Base-by-base conservation (phyloP, 2,329 filamentous ascomycete species). In the Aureobasidium sp. region DNA sequence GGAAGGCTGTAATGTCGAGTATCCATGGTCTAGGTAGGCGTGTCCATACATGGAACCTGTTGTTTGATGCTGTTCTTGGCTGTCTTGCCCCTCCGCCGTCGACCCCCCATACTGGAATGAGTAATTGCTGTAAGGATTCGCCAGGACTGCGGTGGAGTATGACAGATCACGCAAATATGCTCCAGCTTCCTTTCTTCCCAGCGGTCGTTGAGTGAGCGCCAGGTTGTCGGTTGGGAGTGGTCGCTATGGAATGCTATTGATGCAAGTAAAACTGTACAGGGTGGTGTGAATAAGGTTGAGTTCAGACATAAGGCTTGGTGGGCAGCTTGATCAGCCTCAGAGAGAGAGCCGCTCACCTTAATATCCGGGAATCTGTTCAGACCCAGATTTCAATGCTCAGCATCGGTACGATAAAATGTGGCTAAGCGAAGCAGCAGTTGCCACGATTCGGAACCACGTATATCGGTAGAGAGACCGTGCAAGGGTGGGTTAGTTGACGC, bases 91-190 rank as follows among this genome's bases (percentile, higher is more conserved):
- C 10, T 54, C 42, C 5, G 29, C n/a, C 49, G 36, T 30, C 49
- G 50, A 41, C 25, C 30, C 27, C 47, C 49, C 59, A 48, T 55
- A 55, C 11, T 48, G 39, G 42, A 54, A 53, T 8, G 41, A 39
- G 34, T 39, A 55, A 10, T 55, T 48, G 42, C 29, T 25, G 49
- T 61, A 55, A 14, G 49, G 50, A 21, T 48, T 55, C 21, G 49
- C 59, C 59, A 55, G 41, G 25, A n/a, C 36, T 61, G 59, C 59
- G 59, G 49, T 41, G 27, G 21, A n/a, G 36, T 48, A 25, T 16
- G 10, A 41, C 7, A 29, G 27, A 41, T 53, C 41, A 32, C 16
- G 37, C 14, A 30, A 55, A 41, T 9, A 14, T 36, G 30, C n/a
- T 29, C 48, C 34, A 41, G 11, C 37, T 36, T 45, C 32, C 7